Conservation (phyloP, 2,329 filamentous ascomycete genomes). For the Neocucurbitaria cava region DNA sequence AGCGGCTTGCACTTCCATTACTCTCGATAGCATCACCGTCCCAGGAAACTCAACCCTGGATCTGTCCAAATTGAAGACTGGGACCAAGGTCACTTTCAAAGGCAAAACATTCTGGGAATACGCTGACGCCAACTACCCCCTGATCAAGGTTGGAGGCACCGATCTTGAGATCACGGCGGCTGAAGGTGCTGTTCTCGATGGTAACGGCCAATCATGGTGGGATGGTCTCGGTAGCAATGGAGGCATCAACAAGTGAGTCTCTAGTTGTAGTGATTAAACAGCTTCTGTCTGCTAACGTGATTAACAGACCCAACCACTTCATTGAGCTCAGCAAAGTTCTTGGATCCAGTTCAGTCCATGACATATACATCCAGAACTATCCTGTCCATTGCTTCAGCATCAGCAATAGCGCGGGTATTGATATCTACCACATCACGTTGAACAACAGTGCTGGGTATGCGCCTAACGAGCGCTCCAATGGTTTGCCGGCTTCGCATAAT, state of each 20-base stretch:
- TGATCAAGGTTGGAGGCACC: constrained; percentile 44
- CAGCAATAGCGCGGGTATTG: constrained; percentile 49
- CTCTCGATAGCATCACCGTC: constrained; percentile 48
- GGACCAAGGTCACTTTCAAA: constrained; percentile 52
- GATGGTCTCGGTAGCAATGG: constrained; percentile 51
- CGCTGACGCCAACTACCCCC: constrained; percentile 46
- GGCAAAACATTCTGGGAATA: constrained; percentile 32
- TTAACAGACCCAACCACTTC: constrained; percentile 30
- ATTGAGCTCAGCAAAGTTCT: constrained; percentile 47
- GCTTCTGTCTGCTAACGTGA: background rate
- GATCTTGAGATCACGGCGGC: constrained; percentile 52
- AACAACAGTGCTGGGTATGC: constrained; percentile 63
- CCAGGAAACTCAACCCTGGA: constrained; percentile 50
- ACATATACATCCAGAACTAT: constrained; percentile 60
- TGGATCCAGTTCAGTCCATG: constrained; percentile 47
- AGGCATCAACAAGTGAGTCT: constrained; percentile 43
- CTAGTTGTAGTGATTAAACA: background rate
- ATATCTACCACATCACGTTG: constrained; percentile 58
- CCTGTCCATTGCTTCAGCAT: constrained; percentile 60
- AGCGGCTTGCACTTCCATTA: constrained; percentile 52
- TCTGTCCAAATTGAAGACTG: constrained; percentile 49
- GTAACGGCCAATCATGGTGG: constrained; percentile 32
- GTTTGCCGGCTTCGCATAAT: constrained; percentile 49
- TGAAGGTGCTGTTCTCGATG: constrained; percentile 37
- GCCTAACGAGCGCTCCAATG: constrained; percentile 30